Conservation (phyloP, 305 asterid genomes). For the Plantago lanceolata region DNA sequence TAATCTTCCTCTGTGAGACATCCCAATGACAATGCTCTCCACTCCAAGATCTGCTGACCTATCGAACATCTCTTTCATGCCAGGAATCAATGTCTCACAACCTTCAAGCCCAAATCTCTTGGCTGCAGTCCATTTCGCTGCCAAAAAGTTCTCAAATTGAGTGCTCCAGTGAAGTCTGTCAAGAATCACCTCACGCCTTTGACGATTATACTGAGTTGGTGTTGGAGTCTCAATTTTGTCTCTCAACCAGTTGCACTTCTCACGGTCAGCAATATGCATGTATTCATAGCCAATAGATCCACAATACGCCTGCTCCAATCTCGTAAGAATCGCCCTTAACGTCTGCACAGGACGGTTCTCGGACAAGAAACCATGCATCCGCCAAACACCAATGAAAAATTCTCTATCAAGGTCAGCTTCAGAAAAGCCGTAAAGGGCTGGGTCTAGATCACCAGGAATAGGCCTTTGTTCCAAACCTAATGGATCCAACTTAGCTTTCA, state of each 20-base stretch:
- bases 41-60: conserved; percentile 95
- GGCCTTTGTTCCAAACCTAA: conserved; percentile 65
- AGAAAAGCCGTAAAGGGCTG: conserved; percentile 71
- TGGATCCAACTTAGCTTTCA: conserved; percentile 91
- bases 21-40: conserved; percentile 92
- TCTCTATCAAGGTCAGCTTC: conserved; percentile 96
- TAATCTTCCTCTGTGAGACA: conserved; percentile 93
- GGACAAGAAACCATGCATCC: conserved; percentile 88
- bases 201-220: conserved; percentile 54
- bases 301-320: conserved; percentile 91
- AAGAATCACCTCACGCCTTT: conserved; percentile 87
- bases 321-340: conserved; percentile 68
- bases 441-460: conserved; percentile 81
- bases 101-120: conserved; percentile 98
- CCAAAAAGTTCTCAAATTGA: conserved; percentile 92
- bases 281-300: conserved; percentile 86
- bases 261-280: conserved; percentile 94
- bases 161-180: conserved; percentile 93
- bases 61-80: conserved; percentile 99
- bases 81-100: conserved; percentile 94
- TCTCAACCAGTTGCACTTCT: conserved; percentile 87
- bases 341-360: conserved; percentile 98
- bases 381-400: conserved; percentile 92
- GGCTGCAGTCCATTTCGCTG: conserved; percentile 95
- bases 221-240: conserved; percentile 89